These are phyloP conservation scores for Acorus gramineus DNA, from an alignment of 106 monocot species.

Conservation along the genomic window DNA sequence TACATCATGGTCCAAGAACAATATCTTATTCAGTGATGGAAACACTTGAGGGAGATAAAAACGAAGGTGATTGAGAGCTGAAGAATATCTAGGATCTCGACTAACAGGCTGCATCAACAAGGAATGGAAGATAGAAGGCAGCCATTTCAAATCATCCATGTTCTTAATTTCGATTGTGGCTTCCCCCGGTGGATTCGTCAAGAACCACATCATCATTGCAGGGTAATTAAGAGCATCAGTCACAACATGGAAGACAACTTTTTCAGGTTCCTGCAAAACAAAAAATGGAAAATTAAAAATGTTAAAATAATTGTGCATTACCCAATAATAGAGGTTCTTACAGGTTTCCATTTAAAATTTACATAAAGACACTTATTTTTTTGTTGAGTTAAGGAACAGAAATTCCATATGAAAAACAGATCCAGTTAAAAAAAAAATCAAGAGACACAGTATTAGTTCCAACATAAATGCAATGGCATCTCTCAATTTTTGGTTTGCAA, in stretches of 20 bases:
- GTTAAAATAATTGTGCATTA: too few relatives aligned
- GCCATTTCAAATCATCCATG: slow-evolving; percentile 37
- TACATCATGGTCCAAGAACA: slow-evolving; percentile 14
- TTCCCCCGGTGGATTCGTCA: slow-evolving; percentile 45
- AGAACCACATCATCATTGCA: slow-evolving; percentile 69
- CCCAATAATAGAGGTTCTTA: too few relatives aligned
- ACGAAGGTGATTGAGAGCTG: slow-evolving; percentile 15
- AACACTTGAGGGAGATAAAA: slow-evolving; percentile 13
- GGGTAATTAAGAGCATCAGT: slow-evolving; percentile 59
- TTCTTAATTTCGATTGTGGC: slow-evolving; percentile 56
- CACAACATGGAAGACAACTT: slow-evolving; percentile 59
- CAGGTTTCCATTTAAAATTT: too few relatives aligned
- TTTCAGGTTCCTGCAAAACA: slow-evolving; percentile 33
- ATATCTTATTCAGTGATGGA: slow-evolving; percentile 14
- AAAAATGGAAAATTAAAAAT: background rate
- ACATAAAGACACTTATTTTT: too few relatives aligned
- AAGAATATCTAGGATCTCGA: slow-evolving; percentile 8
- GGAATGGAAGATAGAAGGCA: slow-evolving; percentile 4
- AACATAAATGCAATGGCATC: too few relatives aligned
- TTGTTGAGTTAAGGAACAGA: too few relatives aligned
- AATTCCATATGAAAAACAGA: too few relatives aligned
- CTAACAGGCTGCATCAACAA: background rate
- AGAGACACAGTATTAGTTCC: too few relatives aligned
- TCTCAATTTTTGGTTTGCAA: too few relatives aligned
- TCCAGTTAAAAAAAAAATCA: too few relatives aligned